Conservation (phyloP, 2,329 filamentous ascomycete species). For the Colletotrichum cuscutae region DNA sequence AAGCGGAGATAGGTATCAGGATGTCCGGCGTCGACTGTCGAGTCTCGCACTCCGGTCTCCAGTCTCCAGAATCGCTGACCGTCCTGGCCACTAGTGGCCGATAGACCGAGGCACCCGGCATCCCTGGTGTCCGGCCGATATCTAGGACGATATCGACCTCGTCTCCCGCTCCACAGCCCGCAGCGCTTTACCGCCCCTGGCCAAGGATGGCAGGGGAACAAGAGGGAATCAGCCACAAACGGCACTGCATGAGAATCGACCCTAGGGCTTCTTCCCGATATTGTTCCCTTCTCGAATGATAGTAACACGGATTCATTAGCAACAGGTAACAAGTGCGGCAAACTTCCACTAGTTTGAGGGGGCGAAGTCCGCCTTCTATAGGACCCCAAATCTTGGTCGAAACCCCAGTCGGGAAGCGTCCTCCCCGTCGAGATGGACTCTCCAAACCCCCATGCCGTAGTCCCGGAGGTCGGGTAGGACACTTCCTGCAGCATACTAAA, state of each 20-base stretch:
- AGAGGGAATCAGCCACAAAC: background rate
- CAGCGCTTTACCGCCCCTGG: background rate
- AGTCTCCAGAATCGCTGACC: too few relatives aligned
- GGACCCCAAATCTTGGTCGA: constrained; percentile 10
- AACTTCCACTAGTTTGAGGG: constrained; percentile 22
- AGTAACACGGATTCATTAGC: constrained; percentile 16
- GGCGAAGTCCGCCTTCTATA: constrained; percentile 21
- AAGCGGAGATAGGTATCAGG: background rate
- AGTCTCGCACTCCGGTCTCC: background rate
- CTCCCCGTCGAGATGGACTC: constrained; percentile 2
- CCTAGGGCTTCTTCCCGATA: background rate
- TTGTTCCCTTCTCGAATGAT: background rate
- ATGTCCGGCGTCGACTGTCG: background rate
- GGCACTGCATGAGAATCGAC: background rate
- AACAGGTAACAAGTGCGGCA: background rate
- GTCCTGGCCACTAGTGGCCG: background rate
- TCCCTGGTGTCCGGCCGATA: constrained; percentile 2
- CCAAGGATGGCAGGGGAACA: background rate
- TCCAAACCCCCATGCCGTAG: background rate
- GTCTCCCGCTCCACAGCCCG: constrained; percentile 1
- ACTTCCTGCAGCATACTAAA: constrained; percentile 26
- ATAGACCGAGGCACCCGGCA: background rate
- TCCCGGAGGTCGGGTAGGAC: constrained; percentile 1
- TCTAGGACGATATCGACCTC: background rate
- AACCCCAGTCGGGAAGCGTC: constrained; percentile 16